phyloP scores from a whole-genome alignment of 352 stramenopile species.

The Phytophthora nicotianae region DNA sequence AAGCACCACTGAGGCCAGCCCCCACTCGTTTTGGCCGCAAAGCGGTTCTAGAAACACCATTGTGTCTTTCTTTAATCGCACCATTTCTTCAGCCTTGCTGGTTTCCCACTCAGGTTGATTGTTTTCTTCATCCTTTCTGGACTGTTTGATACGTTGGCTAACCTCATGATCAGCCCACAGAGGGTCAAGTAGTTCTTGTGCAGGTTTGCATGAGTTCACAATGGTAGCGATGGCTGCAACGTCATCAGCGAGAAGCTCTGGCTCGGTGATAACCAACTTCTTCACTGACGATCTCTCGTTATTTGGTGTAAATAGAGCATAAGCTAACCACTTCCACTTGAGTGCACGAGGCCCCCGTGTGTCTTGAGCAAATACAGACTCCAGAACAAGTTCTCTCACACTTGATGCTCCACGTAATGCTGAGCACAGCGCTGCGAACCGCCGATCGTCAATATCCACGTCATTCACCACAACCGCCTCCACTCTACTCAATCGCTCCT shows the following conservation, averaged over 20 bases:
- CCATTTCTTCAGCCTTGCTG: conserved; percentile 13
- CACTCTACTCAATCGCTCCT: conserved; percentile 3
- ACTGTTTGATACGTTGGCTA: conserved; percentile 13
- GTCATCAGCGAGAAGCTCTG: conserved; percentile 27
- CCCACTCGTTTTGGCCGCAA: conserved; percentile 40
- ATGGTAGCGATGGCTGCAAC: conserved; percentile 30
- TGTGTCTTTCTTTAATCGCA: conserved; percentile 22
- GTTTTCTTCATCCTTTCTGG: conserved; percentile 14
- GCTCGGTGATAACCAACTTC: conserved; percentile 23
- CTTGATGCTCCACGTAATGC: conserved; percentile 16
- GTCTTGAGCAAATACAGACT: conserved; percentile 30
- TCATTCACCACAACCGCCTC: conserved; percentile 30
- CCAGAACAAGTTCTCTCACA: conserved; percentile 25
- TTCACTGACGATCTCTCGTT: conserved; percentile 12
- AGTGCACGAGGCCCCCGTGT: conserved; percentile 6
- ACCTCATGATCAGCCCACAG: conserved; percentile 35
- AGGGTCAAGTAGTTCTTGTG: conserved; percentile 36
- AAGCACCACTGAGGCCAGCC: conserved; percentile 36
- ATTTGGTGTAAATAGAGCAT: conserved; percentile 17
- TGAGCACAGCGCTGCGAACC: conserved; percentile 37
- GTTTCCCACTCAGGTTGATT: not conserved
- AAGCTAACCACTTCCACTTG: conserved; percentile 41
- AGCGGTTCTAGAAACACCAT: conserved; percentile 40
- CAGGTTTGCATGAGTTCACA: conserved; percentile 25
- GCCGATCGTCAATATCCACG: conserved; percentile 32